phyloP scores from a whole-genome alignment of 331 rosid species.

The Saraca asoca region DNA sequence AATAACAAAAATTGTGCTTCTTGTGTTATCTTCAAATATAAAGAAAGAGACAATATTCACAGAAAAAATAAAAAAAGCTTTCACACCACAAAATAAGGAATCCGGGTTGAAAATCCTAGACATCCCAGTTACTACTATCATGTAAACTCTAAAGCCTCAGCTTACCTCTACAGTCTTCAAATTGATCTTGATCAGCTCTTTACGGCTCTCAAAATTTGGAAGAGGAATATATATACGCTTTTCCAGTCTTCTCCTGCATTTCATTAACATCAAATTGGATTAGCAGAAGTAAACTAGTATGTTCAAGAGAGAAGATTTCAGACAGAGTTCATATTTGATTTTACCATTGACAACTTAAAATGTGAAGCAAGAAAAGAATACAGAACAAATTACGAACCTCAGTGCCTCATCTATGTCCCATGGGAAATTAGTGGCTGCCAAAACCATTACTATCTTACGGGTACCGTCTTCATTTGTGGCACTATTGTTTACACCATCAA shows the following conservation, averaged over 20 bases:
- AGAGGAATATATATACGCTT: slow-evolving; percentile 97
- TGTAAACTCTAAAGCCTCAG: slow-evolving; percentile 7
- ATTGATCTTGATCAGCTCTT: slow-evolving; percentile 89
- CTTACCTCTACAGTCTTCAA: slow-evolving; percentile 93
- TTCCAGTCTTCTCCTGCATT: slow-evolving; percentile 96
- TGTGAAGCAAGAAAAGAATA: slow-evolving; percentile 4
- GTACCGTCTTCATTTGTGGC: no score
- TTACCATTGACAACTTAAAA: slow-evolving; percentile 7
- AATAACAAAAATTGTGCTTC: no score
- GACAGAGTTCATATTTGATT: slow-evolving; percentile 4
- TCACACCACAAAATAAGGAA: not conserved
- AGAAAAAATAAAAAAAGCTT: slow-evolving; percentile 10
- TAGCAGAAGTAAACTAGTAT: slow-evolving; percentile 20
- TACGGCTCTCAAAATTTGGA: slow-evolving; percentile 95
- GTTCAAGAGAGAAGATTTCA: slow-evolving; percentile 1
- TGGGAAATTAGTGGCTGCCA: no score
- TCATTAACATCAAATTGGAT: slow-evolving; percentile 38
- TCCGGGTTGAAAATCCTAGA: slow-evolving; percentile 13
- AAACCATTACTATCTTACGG: no score
- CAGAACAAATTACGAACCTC: slow-evolving; percentile 49
- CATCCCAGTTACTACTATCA: not conserved
- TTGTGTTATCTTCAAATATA: no score
- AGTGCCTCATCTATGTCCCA: slow-evolving; percentile 55
- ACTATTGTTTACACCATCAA: no score
- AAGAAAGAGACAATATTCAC: not conserved